phyloP scores from a whole-genome alignment of 257 asterid genomes.

The Solanum sparsipilum region DNA sequence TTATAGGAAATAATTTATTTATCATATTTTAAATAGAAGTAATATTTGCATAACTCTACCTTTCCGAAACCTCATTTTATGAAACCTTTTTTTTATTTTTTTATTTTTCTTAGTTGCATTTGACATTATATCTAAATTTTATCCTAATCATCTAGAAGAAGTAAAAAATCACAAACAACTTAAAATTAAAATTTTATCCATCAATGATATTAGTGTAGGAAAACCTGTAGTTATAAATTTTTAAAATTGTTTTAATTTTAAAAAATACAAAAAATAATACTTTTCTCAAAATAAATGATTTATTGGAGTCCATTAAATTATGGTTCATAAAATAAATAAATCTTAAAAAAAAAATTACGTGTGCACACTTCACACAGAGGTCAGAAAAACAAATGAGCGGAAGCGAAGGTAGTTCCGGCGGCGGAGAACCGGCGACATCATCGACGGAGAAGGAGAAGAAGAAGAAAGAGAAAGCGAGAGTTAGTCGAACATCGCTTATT shows the following conservation, averaged over 20 bases:
- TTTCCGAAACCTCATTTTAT: too few species aligned
- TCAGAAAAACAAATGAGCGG: slow-evolving; percentile 29
- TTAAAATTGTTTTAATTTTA: too few species aligned
- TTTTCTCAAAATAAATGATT: background rate
- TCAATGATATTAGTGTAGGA: background rate
- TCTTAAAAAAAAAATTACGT: background rate
- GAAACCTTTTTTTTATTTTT: too few species aligned
- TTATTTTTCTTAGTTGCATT: too few species aligned
- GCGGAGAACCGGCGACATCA: slow-evolving; percentile 20
- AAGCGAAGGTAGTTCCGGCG: slow-evolving; percentile 51
- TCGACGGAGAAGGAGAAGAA: slow-evolving; percentile 9
- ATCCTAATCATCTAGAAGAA: background rate
- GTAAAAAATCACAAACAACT: background rate
- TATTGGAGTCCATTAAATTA: background rate
- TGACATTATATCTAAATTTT: too few species aligned
- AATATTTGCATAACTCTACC: too few species aligned
- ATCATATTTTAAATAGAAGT: too few species aligned
- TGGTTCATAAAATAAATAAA: background rate
- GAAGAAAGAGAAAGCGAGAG: slow-evolving; percentile 56
- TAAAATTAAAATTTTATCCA: too few species aligned
- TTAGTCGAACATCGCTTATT: slow-evolving; percentile 60
- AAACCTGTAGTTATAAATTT: background rate
- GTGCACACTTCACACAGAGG: background rate
- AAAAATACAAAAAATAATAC: background rate
- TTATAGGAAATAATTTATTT: too few species aligned